Conservation (phyloP, 768 basidiomycete species). For the Filobasidium floriforme region DNA sequence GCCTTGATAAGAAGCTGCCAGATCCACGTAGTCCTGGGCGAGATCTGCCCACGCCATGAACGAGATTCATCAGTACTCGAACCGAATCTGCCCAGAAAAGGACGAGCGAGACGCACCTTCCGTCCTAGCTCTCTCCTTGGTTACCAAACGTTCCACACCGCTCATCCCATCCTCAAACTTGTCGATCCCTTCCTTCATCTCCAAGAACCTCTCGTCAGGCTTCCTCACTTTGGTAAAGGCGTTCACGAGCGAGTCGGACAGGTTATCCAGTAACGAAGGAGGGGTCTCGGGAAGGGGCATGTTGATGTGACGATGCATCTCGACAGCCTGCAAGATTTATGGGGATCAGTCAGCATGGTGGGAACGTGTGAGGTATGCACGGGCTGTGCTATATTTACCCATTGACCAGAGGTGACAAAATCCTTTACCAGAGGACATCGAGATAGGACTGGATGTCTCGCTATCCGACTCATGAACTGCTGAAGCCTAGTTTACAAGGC, state of each 20-base stretch:
- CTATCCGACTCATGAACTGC: constrained; percentile 79
- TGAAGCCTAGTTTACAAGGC: constrained; percentile 57
- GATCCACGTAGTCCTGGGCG: constrained; percentile 91
- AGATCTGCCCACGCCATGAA: constrained; percentile 61
- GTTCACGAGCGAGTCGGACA: constrained; percentile 92
- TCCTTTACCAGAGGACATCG: constrained; percentile 82
- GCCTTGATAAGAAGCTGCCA: constrained; percentile 91
- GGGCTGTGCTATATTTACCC: constrained; percentile 55
- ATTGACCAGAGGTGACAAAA: constrained; percentile 96
- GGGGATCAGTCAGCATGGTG: neutral
- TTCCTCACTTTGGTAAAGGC: constrained; percentile 93
- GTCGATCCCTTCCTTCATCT: constrained; percentile 85
- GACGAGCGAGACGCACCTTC: constrained; percentile 57
- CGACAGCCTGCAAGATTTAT: constrained; percentile 62
- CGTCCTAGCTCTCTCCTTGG: constrained; percentile 66
- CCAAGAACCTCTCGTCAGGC: constrained; percentile 88
- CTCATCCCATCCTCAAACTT: constrained; percentile 92
- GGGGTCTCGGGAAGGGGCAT: constrained; percentile 58
- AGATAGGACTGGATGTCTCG: constrained; percentile 90
- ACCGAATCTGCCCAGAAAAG: too few species aligned
- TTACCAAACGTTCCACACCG: constrained; percentile 72
- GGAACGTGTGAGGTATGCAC: too few species aligned
- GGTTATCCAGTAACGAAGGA: constrained; percentile 74
- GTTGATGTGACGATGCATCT: constrained; percentile 92
- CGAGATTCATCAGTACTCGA: neutral